Evolutionary conservation across 257 asterid genomes (phyloP), one percentile per base, ranked within the genome.

Genomic region (Solanum pennellii): DNA sequence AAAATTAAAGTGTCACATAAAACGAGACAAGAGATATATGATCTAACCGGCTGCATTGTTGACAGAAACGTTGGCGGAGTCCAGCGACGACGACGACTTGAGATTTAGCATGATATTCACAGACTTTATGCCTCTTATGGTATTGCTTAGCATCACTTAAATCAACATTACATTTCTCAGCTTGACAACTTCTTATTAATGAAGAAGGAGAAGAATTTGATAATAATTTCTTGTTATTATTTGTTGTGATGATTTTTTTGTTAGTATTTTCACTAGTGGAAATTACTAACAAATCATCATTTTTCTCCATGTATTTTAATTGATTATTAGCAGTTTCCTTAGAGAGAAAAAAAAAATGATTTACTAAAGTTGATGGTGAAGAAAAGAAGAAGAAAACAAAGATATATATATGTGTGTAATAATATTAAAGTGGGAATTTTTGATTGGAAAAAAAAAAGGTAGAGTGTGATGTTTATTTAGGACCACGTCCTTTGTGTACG

Each of bases 1-100:
- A 65, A 11, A n/a, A 5, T 65, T 0, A 65, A 65, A 65, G 16
- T n/a, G 33, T n/a, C 72, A 65, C 0, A 12, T 11, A 65, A 65
- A 65, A 65, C 4, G 72, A 65, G 72, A 65, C 2, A n/a, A n/a
- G 4, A 0, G 3, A 12, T 13, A 62, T 10, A 62, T 18, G 80
- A 12, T 20, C 74, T 68, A 66, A 93, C 98, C 98, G 93, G 96
- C 98, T 95, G 91, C 98, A 95, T 92, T 94, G 98, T 90, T 95
- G 98, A 89, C 97, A 95, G 82, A 95, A 95, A 72, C 97, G 90
- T 90, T 95, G 98, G 44, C 93, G 93, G 91, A 90, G 88, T 90
- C 98, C 98, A 88, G 92, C 96, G n/a, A 95, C 93, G 33, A 91
- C 21, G 66, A 89, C 98, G 42, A 84, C 90, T 87, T 91, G 93